Evolutionary conservation across 2,329 filamentous ascomycete genomes (phyloP).

Genomic region (Fusarium sororula): DNA sequence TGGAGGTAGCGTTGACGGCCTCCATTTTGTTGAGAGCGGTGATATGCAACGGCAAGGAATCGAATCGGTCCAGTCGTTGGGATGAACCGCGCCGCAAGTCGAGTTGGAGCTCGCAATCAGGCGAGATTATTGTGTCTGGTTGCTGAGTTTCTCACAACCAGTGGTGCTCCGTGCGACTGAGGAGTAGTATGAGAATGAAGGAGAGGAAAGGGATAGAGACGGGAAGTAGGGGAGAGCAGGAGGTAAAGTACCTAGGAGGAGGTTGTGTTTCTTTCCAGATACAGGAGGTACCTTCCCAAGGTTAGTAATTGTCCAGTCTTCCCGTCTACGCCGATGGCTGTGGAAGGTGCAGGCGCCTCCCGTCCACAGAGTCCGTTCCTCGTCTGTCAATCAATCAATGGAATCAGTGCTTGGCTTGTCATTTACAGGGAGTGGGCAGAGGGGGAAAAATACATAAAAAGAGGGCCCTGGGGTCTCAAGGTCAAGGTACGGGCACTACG

Average conservation of each 20-base stretch:
- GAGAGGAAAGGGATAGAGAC: background rate
- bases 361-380: background rate
- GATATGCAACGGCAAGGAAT: slow-evolving; percentile 2
- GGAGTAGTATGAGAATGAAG: background rate
- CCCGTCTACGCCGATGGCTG: background rate
- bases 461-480: slow-evolving; percentile 29
- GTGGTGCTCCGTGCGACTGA: slow-evolving; percentile 25
- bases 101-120: slow-evolving; percentile 15
- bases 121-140: slow-evolving; percentile 2
- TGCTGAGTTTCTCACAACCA: slow-evolving; percentile 23
- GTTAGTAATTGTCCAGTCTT: slow-evolving; percentile 31
- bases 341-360: slow-evolving; percentile 14
- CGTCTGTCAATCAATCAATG: slow-evolving; percentile 3
- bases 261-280: slow-evolving; percentile 22
- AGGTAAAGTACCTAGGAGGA: slow-evolving; percentile 19
- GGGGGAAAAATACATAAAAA: slow-evolving; percentile 20
- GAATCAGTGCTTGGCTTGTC: background rate
- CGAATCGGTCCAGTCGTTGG: background rate
- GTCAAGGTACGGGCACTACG: background rate
- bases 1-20: slow-evolving; percentile 69
- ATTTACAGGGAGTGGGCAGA: slow-evolving; percentile 8
- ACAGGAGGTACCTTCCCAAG: slow-evolving; percentile 7
- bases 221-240: slow-evolving; percentile 1
- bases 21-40: slow-evolving; percentile 53
- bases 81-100: slow-evolving; percentile 15